These are phyloP conservation scores for Pugionium cornutum DNA, from an alignment of 345 rosid species.

Conservation along the genomic window DNA sequence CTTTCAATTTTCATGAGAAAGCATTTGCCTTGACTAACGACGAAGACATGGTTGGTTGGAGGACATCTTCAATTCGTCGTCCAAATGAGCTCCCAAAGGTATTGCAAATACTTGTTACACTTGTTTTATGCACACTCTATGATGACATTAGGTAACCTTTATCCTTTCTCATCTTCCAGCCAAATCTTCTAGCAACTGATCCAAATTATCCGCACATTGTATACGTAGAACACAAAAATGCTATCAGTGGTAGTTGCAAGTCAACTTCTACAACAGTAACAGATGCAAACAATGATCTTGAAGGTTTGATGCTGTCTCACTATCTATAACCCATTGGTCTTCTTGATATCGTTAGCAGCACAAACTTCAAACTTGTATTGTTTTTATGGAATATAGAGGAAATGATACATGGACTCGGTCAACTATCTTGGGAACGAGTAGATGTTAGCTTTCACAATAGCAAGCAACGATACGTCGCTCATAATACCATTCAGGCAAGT, in stretches of 20 bases:
- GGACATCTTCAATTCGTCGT: constrained; percentile 89
- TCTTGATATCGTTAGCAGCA: constrained; percentile 4
- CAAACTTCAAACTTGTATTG: neutral
- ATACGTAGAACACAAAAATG: constrained; percentile 48
- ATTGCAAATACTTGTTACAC: constrained; percentile 10
- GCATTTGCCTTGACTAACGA: constrained; percentile 48
- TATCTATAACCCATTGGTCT: too few species aligned
- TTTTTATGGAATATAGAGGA: constrained; percentile 54
- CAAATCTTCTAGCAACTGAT: constrained; percentile 61
- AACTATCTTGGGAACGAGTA: constrained; percentile 84
- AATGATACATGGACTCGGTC: constrained; percentile 80
- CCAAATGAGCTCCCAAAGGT: constrained; percentile 88
- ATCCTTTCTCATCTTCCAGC: constrained; percentile 47
- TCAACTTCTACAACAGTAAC: constrained; percentile 39
- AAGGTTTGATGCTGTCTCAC: constrained; percentile 51
- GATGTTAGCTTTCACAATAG: constrained; percentile 92
- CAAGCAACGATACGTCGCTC: constrained; percentile 73
- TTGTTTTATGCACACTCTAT: neutral
- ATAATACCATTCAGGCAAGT: constrained; percentile 90
- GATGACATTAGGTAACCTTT: constrained; percentile 19
- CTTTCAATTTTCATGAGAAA: neutral
- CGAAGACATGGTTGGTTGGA: constrained; percentile 90
- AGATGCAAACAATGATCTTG: constrained; percentile 57
- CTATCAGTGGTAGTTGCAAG: constrained; percentile 27
- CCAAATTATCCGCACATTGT: constrained; percentile 84